Conservation (phyloP, 805 yeast species). For the Lipomyces anomalus region DNA sequence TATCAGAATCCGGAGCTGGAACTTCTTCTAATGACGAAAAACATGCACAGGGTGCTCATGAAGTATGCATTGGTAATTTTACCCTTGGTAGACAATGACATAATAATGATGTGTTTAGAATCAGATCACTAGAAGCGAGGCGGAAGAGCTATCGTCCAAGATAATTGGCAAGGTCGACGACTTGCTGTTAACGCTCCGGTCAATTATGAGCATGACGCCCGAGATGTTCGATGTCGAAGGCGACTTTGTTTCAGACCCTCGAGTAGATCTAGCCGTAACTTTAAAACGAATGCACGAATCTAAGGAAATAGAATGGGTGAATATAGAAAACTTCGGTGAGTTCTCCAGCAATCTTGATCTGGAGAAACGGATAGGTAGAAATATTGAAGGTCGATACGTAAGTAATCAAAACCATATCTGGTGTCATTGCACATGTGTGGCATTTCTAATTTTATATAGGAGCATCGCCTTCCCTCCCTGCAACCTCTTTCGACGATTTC, state of each 20-base stretch:
- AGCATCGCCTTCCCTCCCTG: constrained; percentile 9
- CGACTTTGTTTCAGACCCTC: constrained; percentile 7
- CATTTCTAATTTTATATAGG: too few relatives aligned
- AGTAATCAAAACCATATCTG: too few relatives aligned
- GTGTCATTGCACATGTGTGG: too few relatives aligned
- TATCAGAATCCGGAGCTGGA: too few relatives aligned
- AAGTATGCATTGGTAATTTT: too few relatives aligned
- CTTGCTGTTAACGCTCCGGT: constrained; percentile 17
- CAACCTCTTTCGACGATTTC: constrained; percentile 8
- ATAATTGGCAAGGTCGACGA: constrained; percentile 27
- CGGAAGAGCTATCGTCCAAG: constrained; percentile 3
- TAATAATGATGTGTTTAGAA: too few relatives aligned
- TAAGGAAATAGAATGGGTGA: constrained; percentile 12
- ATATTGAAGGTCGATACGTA: too few relatives aligned
- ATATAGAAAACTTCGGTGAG: constrained; percentile 3
- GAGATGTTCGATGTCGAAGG: constrained; percentile 12
- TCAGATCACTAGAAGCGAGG: too few relatives aligned
- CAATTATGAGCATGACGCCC: constrained; percentile 18
- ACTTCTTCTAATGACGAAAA: too few relatives aligned
- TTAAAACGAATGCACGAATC: constrained; percentile 12
- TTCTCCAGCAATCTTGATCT: constrained; percentile 1
- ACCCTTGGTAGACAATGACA: too few relatives aligned
- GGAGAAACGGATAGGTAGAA: too few relatives aligned
- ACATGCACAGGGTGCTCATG: too few relatives aligned
- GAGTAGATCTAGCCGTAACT: constrained; percentile 15